These are phyloP conservation scores for Ustilago esculenta DNA, from an alignment of 1,284 basidiomycete species.

Conservation along the genomic window DNA sequence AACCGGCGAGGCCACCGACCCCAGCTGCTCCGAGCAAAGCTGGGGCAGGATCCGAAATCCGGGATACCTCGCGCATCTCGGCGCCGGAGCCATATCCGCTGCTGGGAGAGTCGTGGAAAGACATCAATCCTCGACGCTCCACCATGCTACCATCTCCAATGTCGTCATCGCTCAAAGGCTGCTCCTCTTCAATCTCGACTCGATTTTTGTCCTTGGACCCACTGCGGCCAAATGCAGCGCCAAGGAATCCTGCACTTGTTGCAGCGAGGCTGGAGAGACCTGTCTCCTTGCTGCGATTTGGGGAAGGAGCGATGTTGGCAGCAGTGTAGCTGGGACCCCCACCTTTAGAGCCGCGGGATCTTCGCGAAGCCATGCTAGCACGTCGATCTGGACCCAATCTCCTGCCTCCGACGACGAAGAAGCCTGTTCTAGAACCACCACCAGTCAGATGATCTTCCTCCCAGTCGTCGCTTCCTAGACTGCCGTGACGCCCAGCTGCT, in stretches of 20 bases:
- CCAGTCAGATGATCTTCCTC: constrained; percentile 51
- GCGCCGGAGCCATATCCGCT: constrained; percentile 15
- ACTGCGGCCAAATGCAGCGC: constrained; percentile 10
- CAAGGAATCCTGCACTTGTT: constrained; percentile 25
- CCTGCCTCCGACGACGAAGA: constrained; percentile 54
- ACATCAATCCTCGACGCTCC: constrained; percentile 45
- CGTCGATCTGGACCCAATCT: constrained; percentile 15
- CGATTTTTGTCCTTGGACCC: constrained; percentile 2
- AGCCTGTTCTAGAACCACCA: constrained; percentile 41
- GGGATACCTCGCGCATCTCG: constrained; percentile 20
- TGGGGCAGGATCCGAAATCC: constrained; percentile 6
- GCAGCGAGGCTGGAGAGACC: constrained; percentile 14
- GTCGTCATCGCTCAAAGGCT: constrained; percentile 30
- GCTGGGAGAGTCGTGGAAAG: constrained; percentile 8
- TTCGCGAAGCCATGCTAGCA: constrained; percentile 21
- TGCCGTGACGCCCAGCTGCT: constrained; percentile 21
- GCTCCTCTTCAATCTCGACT: constrained; percentile 37
- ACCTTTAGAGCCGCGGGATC: constrained; percentile 5
- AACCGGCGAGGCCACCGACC: constrained; percentile 4
- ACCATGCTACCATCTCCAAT: constrained; percentile 24
- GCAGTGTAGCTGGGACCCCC: constrained; percentile 9
- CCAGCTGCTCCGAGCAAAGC: constrained; percentile 19
- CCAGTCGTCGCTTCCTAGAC: constrained; percentile 48
- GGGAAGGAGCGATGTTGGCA: constrained; percentile 13
- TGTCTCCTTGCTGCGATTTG: neutral